Percentiles rank a stretch among this genome's conserved stretches.
Conservation (phyloP, 75 land plant species). For the Isoetes taiwanensis region DNA sequence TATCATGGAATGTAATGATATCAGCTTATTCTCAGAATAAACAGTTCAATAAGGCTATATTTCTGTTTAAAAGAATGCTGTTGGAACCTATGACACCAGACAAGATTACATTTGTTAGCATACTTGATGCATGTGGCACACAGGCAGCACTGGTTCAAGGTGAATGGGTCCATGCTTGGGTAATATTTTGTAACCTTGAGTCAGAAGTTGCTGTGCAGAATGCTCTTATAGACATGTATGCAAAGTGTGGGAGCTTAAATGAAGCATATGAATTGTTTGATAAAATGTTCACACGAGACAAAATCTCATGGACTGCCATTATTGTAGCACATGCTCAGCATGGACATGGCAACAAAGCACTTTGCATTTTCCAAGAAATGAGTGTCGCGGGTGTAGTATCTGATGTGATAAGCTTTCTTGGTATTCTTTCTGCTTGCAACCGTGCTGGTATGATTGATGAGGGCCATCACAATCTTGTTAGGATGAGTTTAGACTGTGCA, state of each 20-base stretch:
- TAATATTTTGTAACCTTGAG: constrained; percentile 41
- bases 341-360: background rate
- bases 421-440: constrained; percentile 8
- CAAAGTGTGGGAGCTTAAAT: constrained; percentile 12
- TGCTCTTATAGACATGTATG: constrained; percentile 17
- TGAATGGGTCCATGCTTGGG: no score
- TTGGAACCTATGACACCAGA: constrained; percentile 28
- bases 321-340: constrained; percentile 12
- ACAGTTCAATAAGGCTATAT: constrained; percentile 28
- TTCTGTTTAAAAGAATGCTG: constrained; percentile 47
- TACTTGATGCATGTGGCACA: constrained; percentile 64
- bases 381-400: background rate
- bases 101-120: constrained; percentile 43
- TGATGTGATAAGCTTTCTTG: constrained; percentile 6
- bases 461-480: background rate
- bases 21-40: constrained; percentile 66
- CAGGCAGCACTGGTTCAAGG: constrained; percentile 38
- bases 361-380: constrained; percentile 6
- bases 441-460: constrained; percentile 10
- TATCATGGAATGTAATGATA: constrained; percentile 74
- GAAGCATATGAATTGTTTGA: constrained; percentile 9
- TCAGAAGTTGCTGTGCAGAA: constrained; percentile 11
- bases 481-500: constrained; percentile 4
- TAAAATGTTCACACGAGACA: background rate
- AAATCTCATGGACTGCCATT: constrained; percentile 10